Conservation (phyloP, 2,329 filamentous ascomycete genomes). For the Mollisia scopiformis region DNA sequence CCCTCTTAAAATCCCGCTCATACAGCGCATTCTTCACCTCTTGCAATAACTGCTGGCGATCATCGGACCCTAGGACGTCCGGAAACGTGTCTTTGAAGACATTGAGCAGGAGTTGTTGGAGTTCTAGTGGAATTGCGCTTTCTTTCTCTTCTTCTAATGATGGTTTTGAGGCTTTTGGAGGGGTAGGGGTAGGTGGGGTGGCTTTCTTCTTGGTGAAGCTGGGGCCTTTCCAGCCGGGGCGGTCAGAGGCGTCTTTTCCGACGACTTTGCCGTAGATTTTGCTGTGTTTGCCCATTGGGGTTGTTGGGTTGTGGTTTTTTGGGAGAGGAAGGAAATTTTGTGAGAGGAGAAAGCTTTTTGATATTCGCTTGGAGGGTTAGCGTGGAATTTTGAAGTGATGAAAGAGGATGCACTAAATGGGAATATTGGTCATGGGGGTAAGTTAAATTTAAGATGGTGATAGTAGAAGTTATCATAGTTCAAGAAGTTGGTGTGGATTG, state of each 20-base stretch:
- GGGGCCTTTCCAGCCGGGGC: conserved; percentile 34
- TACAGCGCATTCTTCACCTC: conserved; percentile 85
- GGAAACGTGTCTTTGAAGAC: conserved; percentile 71
- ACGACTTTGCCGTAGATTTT: conserved; percentile 33
- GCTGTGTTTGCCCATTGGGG: conserved; percentile 32
- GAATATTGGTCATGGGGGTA: too few relatives aligned
- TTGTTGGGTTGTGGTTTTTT: neutral
- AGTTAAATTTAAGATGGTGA: too few relatives aligned
- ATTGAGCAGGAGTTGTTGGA: conserved; percentile 74
- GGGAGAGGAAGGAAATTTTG: neutral
- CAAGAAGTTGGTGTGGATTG: too few relatives aligned
- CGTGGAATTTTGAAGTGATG: too few relatives aligned
- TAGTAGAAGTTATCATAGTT: too few relatives aligned
- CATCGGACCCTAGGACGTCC: conserved; percentile 48
- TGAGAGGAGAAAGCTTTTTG: neutral
- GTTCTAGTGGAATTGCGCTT: conserved; percentile 45
- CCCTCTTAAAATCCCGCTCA: conserved; percentile 78
- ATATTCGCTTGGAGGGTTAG: neutral
- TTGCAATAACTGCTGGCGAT: conserved; percentile 66
- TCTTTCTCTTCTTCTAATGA: conserved; percentile 4
- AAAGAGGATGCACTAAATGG: too few relatives aligned
- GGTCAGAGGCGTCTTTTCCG: conserved; percentile 24
- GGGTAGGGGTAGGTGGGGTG: conserved; percentile 17
- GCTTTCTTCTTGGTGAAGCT: conserved; percentile 29
- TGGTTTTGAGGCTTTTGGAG: too few relatives aligned